Evolutionary conservation across 495 filamentous ascomycete species (phyloP).

Genomic region (Immersiella caudata): DNA sequence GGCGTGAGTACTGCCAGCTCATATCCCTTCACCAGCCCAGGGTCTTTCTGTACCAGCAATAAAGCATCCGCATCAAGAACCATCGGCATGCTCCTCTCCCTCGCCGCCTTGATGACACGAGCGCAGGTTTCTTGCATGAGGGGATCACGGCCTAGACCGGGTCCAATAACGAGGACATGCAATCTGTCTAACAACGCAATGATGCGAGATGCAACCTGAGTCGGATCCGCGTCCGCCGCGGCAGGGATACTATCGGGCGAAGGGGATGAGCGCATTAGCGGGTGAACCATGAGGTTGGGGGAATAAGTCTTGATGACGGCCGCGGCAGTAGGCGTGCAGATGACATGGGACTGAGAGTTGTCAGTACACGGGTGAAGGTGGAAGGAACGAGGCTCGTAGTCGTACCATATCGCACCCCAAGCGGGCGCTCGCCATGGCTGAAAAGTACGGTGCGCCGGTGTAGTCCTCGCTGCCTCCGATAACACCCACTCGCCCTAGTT

Average conservation of each 20-base stretch:
- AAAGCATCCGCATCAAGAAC: slow-evolving; percentile 94
- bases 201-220: slow-evolving; percentile 67
- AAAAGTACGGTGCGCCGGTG: slow-evolving; percentile 96
- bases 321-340: slow-evolving; percentile 88
- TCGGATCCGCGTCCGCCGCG: slow-evolving; percentile 53
- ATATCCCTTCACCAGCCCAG: slow-evolving; percentile 78
- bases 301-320: slow-evolving; percentile 96
- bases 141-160: slow-evolving; percentile 84
- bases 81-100: slow-evolving; percentile 71
- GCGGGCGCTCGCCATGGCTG: slow-evolving; percentile 90
- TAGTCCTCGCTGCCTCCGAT: slow-evolving; percentile 97
- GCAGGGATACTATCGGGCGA: slow-evolving; percentile 35
- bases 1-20: slow-evolving; percentile 87
- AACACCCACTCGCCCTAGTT: slow-evolving; percentile 88
- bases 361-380: slow-evolving; percentile 16
- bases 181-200: slow-evolving; percentile 80
- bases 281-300: slow-evolving; percentile 98
- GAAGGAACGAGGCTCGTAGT: slow-evolving; percentile 40
- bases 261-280: slow-evolving; percentile 79
- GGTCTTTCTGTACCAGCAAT: slow-evolving; percentile 71
- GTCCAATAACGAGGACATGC: slow-evolving; percentile 92
- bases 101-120: slow-evolving; percentile 77
- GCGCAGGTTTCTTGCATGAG: slow-evolving; percentile 88
- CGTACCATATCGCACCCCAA: slow-evolving; percentile 83
- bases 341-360: slow-evolving; percentile 77